A percentile compares a stretch with the other conserved stretches of the same genome.
These are phyloP conservation scores for Aeminium ludgeri DNA, from an alignment of 495 filamentous ascomycete genomes.

Conservation along the genomic window DNA sequence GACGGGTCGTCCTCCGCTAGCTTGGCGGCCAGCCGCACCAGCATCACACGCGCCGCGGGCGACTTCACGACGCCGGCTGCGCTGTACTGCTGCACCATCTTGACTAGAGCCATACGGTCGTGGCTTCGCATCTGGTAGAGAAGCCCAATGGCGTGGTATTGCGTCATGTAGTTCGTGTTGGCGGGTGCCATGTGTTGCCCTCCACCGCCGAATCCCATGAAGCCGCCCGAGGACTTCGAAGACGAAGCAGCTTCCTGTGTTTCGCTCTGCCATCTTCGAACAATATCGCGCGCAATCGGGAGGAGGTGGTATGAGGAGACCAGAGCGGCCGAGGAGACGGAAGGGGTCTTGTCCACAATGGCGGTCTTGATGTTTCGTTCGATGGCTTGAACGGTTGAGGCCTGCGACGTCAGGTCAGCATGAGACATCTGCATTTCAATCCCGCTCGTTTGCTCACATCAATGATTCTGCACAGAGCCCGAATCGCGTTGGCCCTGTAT, in stretches of 20 bases:
- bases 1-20: constrained; percentile 75
- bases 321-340: constrained; percentile 89
- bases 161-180: constrained; percentile 80
- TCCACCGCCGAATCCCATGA: constrained; percentile 71
- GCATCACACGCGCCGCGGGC: constrained; percentile 75
- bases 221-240: constrained; percentile 70
- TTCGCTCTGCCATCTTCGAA: constrained; percentile 96
- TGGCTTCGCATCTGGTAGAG: constrained; percentile 96
- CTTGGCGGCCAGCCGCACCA: constrained; percentile 86
- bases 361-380: constrained; percentile 98
- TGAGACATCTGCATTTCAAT: background rate
- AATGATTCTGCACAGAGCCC: constrained; percentile 90
- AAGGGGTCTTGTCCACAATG: constrained; percentile 97
- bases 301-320: constrained; percentile 97
- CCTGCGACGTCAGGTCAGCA: constrained; percentile 33
- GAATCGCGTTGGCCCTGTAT: constrained; percentile 92
- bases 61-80: constrained; percentile 84
- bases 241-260: constrained; percentile 92
- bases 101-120: constrained; percentile 96
- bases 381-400: constrained; percentile 92
- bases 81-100: constrained; percentile 98
- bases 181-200: constrained; percentile 48
- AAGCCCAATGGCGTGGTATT: constrained; percentile 96
- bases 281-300: constrained; percentile 85
- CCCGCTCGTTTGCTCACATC: constrained; percentile 50